These are phyloP conservation scores for Lasiosphaeria miniovina DNA, from an alignment of 495 filamentous ascomycete species.

Conservation along the genomic window DNA sequence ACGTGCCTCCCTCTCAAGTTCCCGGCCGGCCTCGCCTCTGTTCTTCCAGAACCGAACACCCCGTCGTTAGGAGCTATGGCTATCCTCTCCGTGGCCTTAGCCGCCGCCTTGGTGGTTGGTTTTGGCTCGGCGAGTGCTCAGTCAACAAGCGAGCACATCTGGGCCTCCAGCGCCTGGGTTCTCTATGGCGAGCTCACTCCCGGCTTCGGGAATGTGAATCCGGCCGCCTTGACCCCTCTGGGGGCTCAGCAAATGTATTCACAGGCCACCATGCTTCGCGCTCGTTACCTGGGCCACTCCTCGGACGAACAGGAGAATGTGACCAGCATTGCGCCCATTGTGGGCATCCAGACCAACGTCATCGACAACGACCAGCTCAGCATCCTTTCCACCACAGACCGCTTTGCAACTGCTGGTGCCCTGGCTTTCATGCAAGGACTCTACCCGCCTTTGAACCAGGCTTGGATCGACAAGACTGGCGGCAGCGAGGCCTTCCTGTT, in stretches of 20 bases:
- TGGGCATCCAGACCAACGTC: conserved; percentile 31
- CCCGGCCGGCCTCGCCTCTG: neutral
- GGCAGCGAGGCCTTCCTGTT: conserved; percentile 29
- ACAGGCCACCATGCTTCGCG: conserved; percentile 35
- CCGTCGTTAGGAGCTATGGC: conserved; percentile 19
- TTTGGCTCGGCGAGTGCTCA: conserved; percentile 21
- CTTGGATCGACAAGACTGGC: conserved; percentile 26
- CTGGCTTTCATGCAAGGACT: conserved; percentile 44
- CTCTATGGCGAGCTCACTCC: conserved; percentile 44
- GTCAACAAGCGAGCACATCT: conserved; percentile 35
- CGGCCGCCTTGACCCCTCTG: conserved; percentile 35
- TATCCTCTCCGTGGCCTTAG: conserved; percentile 12
- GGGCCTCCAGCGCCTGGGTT: conserved; percentile 43
- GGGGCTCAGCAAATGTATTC: conserved; percentile 40
- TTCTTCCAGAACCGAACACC: neutral
- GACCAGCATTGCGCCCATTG: conserved; percentile 29
- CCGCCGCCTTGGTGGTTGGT: conserved; percentile 15
- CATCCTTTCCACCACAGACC: conserved; percentile 32
- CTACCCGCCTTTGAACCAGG: conserved; percentile 35
- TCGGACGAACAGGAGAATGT: conserved; percentile 18
- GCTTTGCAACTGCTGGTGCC: conserved; percentile 32
- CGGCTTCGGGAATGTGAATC: conserved; percentile 4
- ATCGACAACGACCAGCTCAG: conserved; percentile 40
- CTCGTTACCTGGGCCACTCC: conserved; percentile 33
- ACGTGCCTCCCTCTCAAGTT: neutral